Base-by-base conservation (phyloP, 2,329 filamentous ascomycete genomes). In the Chaetomiaceae sp. region DNA sequence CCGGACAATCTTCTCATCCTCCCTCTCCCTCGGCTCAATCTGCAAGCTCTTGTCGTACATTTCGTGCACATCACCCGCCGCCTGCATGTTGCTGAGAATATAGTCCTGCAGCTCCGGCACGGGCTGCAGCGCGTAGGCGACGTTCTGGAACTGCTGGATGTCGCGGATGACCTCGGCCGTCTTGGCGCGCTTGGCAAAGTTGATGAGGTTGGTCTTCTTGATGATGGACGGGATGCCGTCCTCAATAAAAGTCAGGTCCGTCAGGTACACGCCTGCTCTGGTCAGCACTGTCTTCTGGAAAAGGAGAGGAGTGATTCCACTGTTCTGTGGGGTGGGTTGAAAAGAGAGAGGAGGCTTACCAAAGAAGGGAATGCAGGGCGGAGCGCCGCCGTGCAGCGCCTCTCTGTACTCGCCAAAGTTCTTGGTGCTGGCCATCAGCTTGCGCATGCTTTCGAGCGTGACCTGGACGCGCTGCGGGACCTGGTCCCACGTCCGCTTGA, bases 1-100 rank as follows among this genome's bases (percentile, higher is more conserved):
- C 90, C 93, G 94, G 64, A 95, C 91, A 75, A 98, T 97, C 77
- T 97, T 97, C 72, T 98, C 93, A 64, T 98, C 93, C 72, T 98
- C 93, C 60, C 93, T 80, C 72, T 98, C 93, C 60, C 93, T 80
- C 53, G 93, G 93, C 66, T 98, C 93, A 50, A 98, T 83, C 61
- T 84, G 78, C 69, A 98, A 73, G 70, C 89, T 95, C 75, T 90
- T 90, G 68, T 97, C 90, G 72, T 97, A 98, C 93, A 97, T 97
- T 73, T 97, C 91, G 66, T 97, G 90, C 53, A 98, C 93, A 65
- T 97, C 91, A 42, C 89, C 87, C 4, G 93, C 91, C 24, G 84
- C 85, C 69, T 94, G 86, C 86, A 97, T 95, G 65, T 97, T 96
- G 65, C 83, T 90, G 57, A 96, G 70, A 56, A 98, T 95, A 68